Base-by-base conservation (phyloP, 805 yeast species). In the Yarrowia sp. region DNA sequence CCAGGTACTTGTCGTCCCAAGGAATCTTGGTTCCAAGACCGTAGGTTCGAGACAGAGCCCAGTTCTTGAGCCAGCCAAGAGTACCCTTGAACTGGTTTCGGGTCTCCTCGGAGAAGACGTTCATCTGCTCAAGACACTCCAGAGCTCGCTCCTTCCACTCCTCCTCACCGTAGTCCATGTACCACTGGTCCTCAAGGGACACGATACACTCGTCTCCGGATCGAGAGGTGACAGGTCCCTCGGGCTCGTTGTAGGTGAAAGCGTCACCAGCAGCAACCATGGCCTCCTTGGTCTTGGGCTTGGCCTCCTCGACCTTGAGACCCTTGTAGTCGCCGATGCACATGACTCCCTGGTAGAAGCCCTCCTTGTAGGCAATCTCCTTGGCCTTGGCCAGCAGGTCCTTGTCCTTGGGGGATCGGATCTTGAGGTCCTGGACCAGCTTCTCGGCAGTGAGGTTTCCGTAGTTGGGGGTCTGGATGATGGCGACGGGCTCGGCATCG, bases 111-210 rank as follows among this genome's bases (percentile, higher is more conserved):
- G 87, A 82, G 81, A 84, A 93, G 10, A 92, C 83, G 75, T 89
- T 84, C 93, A 95, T 86, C 66, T 77, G 75, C 53, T 81, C 82
- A 67, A 95, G 82, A 75, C 96, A 88, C 71, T 88, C 95, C 68
- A 86, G 78, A 64, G 97, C 96, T 74, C 84, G 85, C 14, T 81
- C 77, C 74, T 89, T 90, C 99, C 99, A 95, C 14, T 78, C 70
- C 71, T 85, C 90, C 83, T 95, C 99, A 83, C 99, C 99, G 73
- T 95, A 95, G 76, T 95, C 98, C 72, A 90, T 84, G 77, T 86
- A 95, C 99, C 99, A 95, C 81, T 95, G 99, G 78, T 95, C 98
- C 79, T 96, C 98, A 62, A 95, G 84, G 6, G 98, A 91, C 44
- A 95, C 99, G 72, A 93, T 86, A 83, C 99, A 95, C 66, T 87